These are phyloP conservation scores for Plantago major DNA, from an alignment of 257 asterid species.

Conservation along the genomic window DNA sequence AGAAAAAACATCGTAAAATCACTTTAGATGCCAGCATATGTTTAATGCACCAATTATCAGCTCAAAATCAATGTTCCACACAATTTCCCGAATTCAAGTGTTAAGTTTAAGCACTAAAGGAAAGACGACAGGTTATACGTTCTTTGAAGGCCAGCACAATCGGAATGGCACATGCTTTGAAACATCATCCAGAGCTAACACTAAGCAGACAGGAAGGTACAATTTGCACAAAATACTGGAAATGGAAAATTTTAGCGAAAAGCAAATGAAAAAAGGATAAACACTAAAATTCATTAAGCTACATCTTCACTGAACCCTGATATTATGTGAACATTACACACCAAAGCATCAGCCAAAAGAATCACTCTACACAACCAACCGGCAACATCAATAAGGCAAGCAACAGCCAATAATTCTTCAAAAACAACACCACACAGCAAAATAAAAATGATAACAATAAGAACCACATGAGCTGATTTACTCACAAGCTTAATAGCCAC, in stretches of 20 bases:
- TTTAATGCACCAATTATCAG: not conserved
- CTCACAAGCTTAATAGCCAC: conserved; percentile 53
- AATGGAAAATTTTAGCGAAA: no score
- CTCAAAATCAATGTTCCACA: not conserved
- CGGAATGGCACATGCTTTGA: not conserved
- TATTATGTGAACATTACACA: not conserved
- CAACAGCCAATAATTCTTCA: not conserved
- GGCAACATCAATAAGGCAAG: not conserved
- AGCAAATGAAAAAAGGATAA: no score
- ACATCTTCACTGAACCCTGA: not conserved
- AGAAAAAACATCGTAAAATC: no score
- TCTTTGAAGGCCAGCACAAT: not conserved
- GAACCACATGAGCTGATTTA: not conserved
- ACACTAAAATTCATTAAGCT: conserved; percentile 10
- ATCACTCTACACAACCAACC: not conserved
- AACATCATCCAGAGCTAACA: not conserved
- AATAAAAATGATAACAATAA: not conserved
- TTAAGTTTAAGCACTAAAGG: no score
- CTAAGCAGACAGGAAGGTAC: no score
- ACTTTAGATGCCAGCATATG: no score
- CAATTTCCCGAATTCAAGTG: no score
- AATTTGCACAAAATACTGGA: no score
- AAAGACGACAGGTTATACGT: not conserved
- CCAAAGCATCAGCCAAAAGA: not conserved
- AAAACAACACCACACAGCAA: not conserved